Percentiles rank a stretch among this genome's conserved stretches.
phyloP scores from a whole-genome alignment of 441 rosid genomes.

The Omphalea diandra region DNA sequence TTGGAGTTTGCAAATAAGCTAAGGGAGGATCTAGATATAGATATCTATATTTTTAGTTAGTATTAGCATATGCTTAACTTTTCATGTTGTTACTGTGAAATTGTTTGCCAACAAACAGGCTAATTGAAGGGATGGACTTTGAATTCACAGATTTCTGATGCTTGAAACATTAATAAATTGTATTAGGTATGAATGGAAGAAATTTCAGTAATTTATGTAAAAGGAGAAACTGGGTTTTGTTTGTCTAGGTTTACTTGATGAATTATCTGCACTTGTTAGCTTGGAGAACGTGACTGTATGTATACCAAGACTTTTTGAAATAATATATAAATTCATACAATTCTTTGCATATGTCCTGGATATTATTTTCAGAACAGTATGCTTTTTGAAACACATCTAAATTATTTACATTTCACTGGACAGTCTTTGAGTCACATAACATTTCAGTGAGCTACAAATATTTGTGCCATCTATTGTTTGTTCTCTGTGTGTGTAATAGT shows the following conservation, averaged over 20 bases:
- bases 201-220: not conserved
- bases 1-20: no score
- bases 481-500: not conserved
- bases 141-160: not conserved
- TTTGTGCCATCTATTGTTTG: not conserved
- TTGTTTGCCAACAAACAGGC: not conserved
- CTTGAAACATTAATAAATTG: not conserved
- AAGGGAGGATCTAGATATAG: not conserved
- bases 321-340: not conserved
- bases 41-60: not conserved
- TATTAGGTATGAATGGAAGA: not conserved
- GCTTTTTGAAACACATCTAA: not conserved
- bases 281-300: not conserved
- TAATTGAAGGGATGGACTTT: not conserved
- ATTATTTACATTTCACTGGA: no score
- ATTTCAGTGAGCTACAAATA: not conserved
- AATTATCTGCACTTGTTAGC: not conserved
- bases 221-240: not conserved
- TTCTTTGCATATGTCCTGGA: not conserved
- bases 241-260: not conserved
- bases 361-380: not conserved
- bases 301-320: not conserved
- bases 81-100: not conserved
- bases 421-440: not conserved
- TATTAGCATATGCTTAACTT: not conserved